phyloP scores from a whole-genome alignment of 2,329 filamentous ascomycete species.

The Diaporthe ilicicola region DNA sequence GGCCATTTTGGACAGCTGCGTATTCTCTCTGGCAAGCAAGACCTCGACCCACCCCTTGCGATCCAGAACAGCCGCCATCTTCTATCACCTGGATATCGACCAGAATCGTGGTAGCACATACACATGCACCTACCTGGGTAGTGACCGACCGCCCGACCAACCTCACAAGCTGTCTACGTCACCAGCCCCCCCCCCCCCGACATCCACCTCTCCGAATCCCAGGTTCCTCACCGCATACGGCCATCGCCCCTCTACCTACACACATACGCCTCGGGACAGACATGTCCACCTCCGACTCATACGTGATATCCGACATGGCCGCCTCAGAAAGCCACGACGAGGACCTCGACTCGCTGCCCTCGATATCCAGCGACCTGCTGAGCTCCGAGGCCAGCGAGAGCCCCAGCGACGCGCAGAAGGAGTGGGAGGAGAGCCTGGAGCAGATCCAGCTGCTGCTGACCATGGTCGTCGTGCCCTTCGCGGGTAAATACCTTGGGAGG shows the following conservation, averaged over 20 bases:
- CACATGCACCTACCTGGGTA: background rate
- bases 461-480: slow-evolving; percentile 93
- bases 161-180: background rate
- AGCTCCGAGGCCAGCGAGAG: slow-evolving; percentile 66
- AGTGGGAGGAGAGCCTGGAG: slow-evolving; percentile 94
- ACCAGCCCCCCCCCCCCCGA: slow-evolving; percentile 10
- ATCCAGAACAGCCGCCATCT: background rate
- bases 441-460: slow-evolving; percentile 92
- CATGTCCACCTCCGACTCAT: slow-evolving; percentile 53
- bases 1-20: background rate
- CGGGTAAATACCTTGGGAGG: slow-evolving; percentile 93
- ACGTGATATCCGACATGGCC: slow-evolving; percentile 58
- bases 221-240: background rate
- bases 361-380: slow-evolving; percentile 60
- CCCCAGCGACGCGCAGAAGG: slow-evolving; percentile 78
- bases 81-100: background rate
- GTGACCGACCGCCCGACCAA: background rate
- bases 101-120: background rate
- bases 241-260: background rate
- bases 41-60: background rate
- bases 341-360: slow-evolving; percentile 72
- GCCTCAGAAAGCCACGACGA: slow-evolving; percentile 57
- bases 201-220: slow-evolving; percentile 9
- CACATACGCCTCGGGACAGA: background rate
- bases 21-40: background rate